Percentiles rank a stretch among this genome's conserved stretches.
Evolutionary conservation across 73 alveolate species (phyloP).

Genomic region (Tetrahymena thermophila): DNA sequence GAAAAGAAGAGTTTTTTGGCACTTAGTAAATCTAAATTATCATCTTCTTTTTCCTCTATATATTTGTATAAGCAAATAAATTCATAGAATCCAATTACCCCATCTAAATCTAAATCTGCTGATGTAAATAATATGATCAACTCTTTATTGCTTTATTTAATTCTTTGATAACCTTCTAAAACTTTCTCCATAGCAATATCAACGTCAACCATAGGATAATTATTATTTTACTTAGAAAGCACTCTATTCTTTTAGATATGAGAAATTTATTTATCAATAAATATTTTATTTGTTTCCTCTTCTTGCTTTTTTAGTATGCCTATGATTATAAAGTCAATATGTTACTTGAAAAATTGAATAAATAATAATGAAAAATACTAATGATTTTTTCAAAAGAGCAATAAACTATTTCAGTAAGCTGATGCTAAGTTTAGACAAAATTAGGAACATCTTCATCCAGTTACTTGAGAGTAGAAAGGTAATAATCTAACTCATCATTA

Average conservation of each 20-base stretch:
- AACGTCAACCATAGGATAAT: not conserved
- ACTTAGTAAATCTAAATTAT: not conserved
- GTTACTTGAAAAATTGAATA: not conserved
- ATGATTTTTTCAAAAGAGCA: not conserved
- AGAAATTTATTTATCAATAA: not conserved
- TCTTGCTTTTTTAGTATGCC: not conserved
- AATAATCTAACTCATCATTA: not conserved
- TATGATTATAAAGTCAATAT: not conserved
- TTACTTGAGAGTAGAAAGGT: not conserved
- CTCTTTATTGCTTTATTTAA: not conserved
- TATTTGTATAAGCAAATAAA: not conserved
- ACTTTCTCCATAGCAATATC: not conserved
- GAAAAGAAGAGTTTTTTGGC: not conserved
- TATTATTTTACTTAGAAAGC: not conserved
- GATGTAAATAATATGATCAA: not conserved
- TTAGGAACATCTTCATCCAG: not conserved
- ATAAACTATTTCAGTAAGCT: not conserved
- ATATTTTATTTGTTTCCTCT: not conserved
- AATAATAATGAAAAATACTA: not conserved
- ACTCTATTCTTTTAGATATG: not conserved
- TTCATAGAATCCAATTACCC: not conserved
- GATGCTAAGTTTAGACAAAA: not conserved
- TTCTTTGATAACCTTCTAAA: not conserved
- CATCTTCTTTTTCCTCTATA: not conserved
- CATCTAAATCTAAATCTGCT: not conserved